phyloP scores from a whole-genome alignment of 805 yeast genomes.

The Kluyveromyces starmeri region DNA sequence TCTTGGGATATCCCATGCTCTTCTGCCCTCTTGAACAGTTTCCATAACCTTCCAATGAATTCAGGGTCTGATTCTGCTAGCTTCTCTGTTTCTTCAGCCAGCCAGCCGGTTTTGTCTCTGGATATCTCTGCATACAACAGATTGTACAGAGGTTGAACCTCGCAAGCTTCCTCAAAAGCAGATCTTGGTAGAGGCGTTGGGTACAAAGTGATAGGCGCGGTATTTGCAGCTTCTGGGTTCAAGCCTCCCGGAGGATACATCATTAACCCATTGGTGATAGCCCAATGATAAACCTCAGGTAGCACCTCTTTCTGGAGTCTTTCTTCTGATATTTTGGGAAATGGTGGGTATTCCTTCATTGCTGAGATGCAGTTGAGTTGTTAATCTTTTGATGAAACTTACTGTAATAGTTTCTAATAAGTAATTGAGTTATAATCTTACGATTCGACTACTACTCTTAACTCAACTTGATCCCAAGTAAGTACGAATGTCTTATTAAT shows the following conservation, averaged over 20 bases:
- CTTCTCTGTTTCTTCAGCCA: slow-evolving; percentile 44
- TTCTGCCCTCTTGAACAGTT: slow-evolving; percentile 43
- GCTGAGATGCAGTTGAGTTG: not conserved
- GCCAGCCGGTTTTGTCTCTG: slow-evolving; percentile 51
- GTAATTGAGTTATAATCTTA: too few relatives aligned
- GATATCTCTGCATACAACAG: slow-evolving; percentile 62
- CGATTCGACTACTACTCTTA: too few relatives aligned
- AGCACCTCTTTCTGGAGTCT: slow-evolving; percentile 27
- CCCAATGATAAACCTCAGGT: slow-evolving; percentile 59
- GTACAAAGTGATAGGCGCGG: slow-evolving; percentile 82
- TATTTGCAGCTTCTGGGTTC: slow-evolving; percentile 35
- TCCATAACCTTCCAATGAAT: slow-evolving; percentile 75
- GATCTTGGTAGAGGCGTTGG: slow-evolving; percentile 80
- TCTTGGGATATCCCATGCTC: slow-evolving; percentile 49
- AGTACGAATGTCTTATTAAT: too few relatives aligned
- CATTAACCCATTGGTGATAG: slow-evolving; percentile 69
- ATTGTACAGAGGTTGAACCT: slow-evolving; percentile 62
- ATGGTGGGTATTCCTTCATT: slow-evolving; percentile 8
- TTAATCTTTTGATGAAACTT: too few relatives aligned
- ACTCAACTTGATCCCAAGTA: too few relatives aligned
- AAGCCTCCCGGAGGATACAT: slow-evolving; percentile 60
- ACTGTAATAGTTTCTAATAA: too few relatives aligned
- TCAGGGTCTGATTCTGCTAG: slow-evolving; percentile 54
- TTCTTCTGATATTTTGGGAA: slow-evolving; percentile 25
- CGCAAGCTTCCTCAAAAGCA: slow-evolving; percentile 58